Conservation (phyloP, 306 rosid genomes). For the Cicer judaicum region DNA sequence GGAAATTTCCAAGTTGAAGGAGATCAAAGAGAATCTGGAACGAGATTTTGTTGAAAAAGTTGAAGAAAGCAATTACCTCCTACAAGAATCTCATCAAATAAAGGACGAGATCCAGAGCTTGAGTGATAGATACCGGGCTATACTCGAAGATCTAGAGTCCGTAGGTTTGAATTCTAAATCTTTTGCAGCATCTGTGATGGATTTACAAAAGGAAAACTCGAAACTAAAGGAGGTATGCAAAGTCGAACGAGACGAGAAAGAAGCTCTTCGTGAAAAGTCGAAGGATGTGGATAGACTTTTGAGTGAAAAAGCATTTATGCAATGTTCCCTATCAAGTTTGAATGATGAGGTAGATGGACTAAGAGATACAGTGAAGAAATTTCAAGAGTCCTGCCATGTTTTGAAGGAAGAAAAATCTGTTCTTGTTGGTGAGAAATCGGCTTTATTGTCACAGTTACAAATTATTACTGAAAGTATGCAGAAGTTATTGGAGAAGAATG, state of each 20-base stretch:
- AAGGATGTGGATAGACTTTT: conserved; percentile 66
- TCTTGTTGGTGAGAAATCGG: conserved; percentile 72
- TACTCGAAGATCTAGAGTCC: conserved; percentile 70
- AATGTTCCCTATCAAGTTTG: conserved; percentile 67
- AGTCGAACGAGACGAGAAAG: conserved; percentile 67
- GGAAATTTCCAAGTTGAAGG: conserved; percentile 78
- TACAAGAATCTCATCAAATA: conserved; percentile 62
- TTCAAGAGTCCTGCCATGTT: conserved; percentile 70
- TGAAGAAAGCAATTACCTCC: conserved; percentile 71
- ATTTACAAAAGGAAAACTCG: conserved; percentile 71
- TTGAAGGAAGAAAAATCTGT: conserved; percentile 78
- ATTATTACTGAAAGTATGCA: conserved; percentile 84
- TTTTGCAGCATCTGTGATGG: conserved; percentile 69
- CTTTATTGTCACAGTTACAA: conserved; percentile 82
- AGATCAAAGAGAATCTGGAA: conserved; percentile 85
- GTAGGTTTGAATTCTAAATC: conserved; percentile 74
- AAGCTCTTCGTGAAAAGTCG: conserved; percentile 69
- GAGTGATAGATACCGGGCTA: conserved; percentile 66
- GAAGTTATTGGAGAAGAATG: conserved; percentile 77
- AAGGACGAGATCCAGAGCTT: conserved; percentile 72
- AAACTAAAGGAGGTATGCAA: conserved; percentile 67
- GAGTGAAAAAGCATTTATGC: conserved; percentile 63
- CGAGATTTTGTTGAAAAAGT: conserved; percentile 63
- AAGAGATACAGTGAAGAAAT: conserved; percentile 58
- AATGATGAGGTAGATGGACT: conserved; percentile 68